These are phyloP conservation scores for Camillea tinctor DNA, from an alignment of 2,329 filamentous ascomycete genomes.

Conservation along the genomic window DNA sequence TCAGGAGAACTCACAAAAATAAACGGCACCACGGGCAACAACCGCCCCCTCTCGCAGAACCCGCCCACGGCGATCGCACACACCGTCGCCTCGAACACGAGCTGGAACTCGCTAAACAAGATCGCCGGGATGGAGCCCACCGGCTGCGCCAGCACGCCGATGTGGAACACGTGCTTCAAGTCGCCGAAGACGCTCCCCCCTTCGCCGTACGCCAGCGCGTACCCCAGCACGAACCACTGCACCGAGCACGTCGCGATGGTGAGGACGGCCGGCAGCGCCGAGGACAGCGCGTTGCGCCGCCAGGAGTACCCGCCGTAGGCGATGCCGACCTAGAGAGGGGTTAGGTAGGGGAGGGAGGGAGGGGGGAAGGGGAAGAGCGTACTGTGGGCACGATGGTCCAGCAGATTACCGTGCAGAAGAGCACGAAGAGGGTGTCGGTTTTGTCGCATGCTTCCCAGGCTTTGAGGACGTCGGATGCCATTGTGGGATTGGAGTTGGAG, in stretches of 20 bases:
- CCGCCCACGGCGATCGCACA: constrained; percentile 51
- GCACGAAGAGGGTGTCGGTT: constrained; percentile 50
- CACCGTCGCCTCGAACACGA: constrained; percentile 49
- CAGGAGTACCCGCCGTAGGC: constrained; percentile 51
- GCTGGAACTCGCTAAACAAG: constrained; percentile 50
- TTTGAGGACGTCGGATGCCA: constrained; percentile 36
- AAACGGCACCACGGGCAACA: constrained; percentile 46
- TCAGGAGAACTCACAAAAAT: constrained; percentile 40
- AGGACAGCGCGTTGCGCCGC: constrained; percentile 45
- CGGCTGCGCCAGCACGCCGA: constrained; percentile 44
- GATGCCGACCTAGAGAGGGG: constrained; percentile 48
- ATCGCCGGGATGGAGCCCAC: constrained; percentile 50
- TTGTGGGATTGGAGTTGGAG: too few relatives aligned
- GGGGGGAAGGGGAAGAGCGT: too few relatives aligned
- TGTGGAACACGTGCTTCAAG: constrained; percentile 45
- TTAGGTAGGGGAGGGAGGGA: too few relatives aligned
- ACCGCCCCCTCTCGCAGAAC: constrained; percentile 45
- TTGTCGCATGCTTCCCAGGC: constrained; percentile 52
- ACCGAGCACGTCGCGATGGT: constrained; percentile 47
- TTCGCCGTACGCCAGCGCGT: constrained; percentile 48
- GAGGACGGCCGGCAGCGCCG: constrained; percentile 47
- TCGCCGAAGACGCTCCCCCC: constrained; percentile 44
- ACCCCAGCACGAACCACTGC: constrained; percentile 50
- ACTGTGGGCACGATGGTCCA: constrained; percentile 50
- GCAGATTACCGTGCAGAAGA: constrained; percentile 51